Percentiles rank a stretch among this genome's conserved stretches.
Conservation (phyloP, 2,329 filamentous ascomycete species). For the Aspergillus thermomutatus region DNA sequence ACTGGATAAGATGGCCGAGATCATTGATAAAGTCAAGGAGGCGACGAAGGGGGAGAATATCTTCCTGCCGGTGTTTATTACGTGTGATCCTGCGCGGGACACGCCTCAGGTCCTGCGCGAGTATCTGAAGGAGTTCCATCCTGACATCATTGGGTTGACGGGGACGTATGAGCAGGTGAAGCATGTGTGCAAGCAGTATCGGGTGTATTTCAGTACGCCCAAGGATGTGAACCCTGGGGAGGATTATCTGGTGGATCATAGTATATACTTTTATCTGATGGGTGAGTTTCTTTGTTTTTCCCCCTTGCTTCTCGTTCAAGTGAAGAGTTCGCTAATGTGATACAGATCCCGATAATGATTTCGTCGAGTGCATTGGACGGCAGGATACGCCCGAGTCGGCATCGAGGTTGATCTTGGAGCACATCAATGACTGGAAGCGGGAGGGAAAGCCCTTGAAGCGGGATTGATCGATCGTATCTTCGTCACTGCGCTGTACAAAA, state of each 20-base stretch:
- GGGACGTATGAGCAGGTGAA: slow-evolving; percentile 94
- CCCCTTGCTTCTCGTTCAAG: too few species aligned
- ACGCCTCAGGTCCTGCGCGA: slow-evolving; percentile 77
- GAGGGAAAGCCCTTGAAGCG: slow-evolving; percentile 51
- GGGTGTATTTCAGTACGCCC: slow-evolving; percentile 96
- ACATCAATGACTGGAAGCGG: slow-evolving; percentile 75
- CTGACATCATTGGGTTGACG: slow-evolving; percentile 79
- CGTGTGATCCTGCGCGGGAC: slow-evolving; percentile 90
- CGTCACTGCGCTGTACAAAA: background rate
- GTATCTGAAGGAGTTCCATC: slow-evolving; percentile 90
- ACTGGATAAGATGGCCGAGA: slow-evolving; percentile 97
- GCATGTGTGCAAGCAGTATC: slow-evolving; percentile 88
- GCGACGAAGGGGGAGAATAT: slow-evolving; percentile 37
- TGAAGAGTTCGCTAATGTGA: slow-evolving; percentile 2
- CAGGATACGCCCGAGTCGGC: slow-evolving; percentile 89
- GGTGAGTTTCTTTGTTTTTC: slow-evolving; percentile 45
- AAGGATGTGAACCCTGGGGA: slow-evolving; percentile 83
- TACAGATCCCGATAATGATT: slow-evolving; percentile 88
- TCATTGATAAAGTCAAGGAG: slow-evolving; percentile 68
- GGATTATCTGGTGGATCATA: slow-evolving; percentile 97
- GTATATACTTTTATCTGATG: slow-evolving; percentile 99
- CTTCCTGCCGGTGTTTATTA: slow-evolving; percentile 83
- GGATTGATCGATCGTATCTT: slow-evolving; percentile 16
- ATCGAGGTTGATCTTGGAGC: slow-evolving; percentile 76
- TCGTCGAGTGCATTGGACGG: slow-evolving; percentile 92